These are phyloP conservation scores for Penicillium aurantiogriseum DNA, from an alignment of 2,329 filamentous ascomycete genomes.

Conservation along the genomic window DNA sequence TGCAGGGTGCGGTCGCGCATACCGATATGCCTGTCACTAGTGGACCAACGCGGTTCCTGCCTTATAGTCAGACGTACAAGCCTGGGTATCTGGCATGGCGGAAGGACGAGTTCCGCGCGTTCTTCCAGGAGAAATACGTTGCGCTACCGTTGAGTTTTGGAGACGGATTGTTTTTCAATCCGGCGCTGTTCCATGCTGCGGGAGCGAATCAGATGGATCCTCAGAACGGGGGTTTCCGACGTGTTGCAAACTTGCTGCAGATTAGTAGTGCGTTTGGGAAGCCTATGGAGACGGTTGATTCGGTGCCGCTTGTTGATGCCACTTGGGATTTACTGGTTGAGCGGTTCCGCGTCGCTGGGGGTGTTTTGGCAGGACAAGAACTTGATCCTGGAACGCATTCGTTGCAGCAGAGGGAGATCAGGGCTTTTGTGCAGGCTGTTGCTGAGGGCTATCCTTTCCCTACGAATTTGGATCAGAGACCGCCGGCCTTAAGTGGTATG, in stretches of 20 bases:
- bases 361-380: conserved; percentile 18
- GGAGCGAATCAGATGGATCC: conserved; percentile 52
- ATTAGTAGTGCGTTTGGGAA: conserved; percentile 63
- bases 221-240: conserved; percentile 40
- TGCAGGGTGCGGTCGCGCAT: conserved; percentile 64
- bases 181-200: conserved; percentile 62
- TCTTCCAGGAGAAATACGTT: conserved; percentile 55
- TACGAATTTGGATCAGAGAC: conserved; percentile 59
- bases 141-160: conserved; percentile 54
- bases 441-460: conserved; percentile 63
- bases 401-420: conserved; percentile 40
- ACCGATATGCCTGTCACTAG: conserved; percentile 58
- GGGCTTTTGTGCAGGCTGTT: conserved; percentile 52
- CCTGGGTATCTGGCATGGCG: conserved; percentile 61
- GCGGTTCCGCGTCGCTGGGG: conserved; percentile 44
- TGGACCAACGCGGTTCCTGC: conserved; percentile 61
- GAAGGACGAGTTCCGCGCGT: conserved; percentile 52
- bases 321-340: conserved; percentile 56
- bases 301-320: conserved; percentile 49
- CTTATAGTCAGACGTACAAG: conserved; percentile 59
- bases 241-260: conserved; percentile 62
- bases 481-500: conserved; percentile 58
- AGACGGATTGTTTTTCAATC: conserved; percentile 64
- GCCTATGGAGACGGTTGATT: conserved; percentile 62
- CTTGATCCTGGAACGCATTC: conserved; percentile 12